Conservation (phyloP, 352 stramenopile genomes). For the Thraustochytrium sp. region DNA sequence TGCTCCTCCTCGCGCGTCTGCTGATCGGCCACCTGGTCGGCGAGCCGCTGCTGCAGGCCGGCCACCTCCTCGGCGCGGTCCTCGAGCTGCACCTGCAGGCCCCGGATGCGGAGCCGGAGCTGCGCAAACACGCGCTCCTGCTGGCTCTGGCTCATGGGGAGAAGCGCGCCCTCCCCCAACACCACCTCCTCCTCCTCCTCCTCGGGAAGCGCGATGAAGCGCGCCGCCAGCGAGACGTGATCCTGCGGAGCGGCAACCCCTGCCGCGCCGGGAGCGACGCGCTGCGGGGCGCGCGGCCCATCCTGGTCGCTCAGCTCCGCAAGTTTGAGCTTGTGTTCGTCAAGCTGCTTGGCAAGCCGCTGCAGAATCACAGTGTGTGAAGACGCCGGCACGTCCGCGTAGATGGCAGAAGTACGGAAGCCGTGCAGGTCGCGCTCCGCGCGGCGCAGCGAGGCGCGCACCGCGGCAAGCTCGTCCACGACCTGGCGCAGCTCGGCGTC, state of each 20-base stretch:
- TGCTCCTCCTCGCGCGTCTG: background rate
- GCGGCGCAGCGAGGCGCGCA: background rate
- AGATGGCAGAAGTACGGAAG: background rate
- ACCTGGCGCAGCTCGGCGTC: background rate
- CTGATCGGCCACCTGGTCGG: background rate
- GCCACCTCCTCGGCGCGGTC: background rate
- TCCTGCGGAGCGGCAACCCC: too few relatives aligned
- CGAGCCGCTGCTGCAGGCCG: background rate
- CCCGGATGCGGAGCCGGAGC: background rate
- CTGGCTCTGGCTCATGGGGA: background rate
- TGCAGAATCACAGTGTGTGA: slow-evolving; percentile 19
- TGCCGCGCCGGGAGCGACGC: too few relatives aligned
- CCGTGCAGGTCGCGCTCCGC: background rate
- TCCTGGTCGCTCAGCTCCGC: background rate
- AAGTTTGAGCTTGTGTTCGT: slow-evolving; percentile 10
- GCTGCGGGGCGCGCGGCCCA: background rate
- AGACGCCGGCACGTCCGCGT: background rate
- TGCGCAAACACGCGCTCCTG: slow-evolving; percentile 2
- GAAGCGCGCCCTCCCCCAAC: too few relatives aligned
- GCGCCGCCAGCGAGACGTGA: background rate
- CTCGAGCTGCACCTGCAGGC: slow-evolving; percentile 4
- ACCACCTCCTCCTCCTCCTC: too few relatives aligned
- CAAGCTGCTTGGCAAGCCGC: slow-evolving; percentile 13
- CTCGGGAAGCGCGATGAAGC: background rate
- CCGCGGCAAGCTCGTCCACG: background rate